phyloP scores from a whole-genome alignment of 1,284 basidiomycete genomes.

The Leccinum huronense region DNA sequence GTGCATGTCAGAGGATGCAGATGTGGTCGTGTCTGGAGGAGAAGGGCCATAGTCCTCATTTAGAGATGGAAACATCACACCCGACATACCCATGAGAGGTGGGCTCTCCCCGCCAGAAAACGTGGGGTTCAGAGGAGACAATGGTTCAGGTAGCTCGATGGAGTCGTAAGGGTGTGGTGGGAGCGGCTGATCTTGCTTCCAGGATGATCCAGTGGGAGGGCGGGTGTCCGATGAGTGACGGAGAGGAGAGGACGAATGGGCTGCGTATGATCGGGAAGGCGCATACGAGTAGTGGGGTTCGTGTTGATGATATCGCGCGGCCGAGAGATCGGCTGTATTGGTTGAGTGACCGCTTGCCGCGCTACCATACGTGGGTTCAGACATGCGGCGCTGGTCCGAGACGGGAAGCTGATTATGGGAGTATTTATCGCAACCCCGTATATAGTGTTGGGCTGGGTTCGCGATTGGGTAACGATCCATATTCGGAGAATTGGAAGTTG shows the following conservation, averaged over 20 bases:
- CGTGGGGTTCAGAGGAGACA: constrained; percentile 50
- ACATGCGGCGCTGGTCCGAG: constrained; percentile 61
- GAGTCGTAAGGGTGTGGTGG: constrained; percentile 32
- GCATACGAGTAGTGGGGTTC: constrained; percentile 37
- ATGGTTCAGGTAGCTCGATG: constrained; percentile 42
- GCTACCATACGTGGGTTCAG: constrained; percentile 51
- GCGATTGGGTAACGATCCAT: constrained; percentile 40
- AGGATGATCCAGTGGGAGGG: constrained; percentile 39
- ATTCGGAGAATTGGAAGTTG: constrained; percentile 37
- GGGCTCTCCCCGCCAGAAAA: constrained; percentile 41
- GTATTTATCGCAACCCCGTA: constrained; percentile 42
- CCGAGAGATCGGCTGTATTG: constrained; percentile 28
- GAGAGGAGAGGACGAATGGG: constrained; percentile 38
- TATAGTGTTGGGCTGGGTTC: constrained; percentile 37
- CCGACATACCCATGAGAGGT: constrained; percentile 37
- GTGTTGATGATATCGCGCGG: constrained; percentile 32
- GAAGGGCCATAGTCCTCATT: constrained; percentile 52
- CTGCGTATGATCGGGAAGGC: constrained; percentile 29
- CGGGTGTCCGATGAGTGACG: constrained; percentile 44
- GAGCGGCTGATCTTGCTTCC: constrained; percentile 34
- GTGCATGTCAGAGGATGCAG: constrained; percentile 42
- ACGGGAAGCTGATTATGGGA: constrained; percentile 35
- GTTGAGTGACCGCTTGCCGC: constrained; percentile 25
- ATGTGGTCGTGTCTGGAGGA: constrained; percentile 56
- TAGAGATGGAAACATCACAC: constrained; percentile 43